Evolutionary conservation across 495 filamentous ascomycete species (phyloP).

Genomic region (Collariella sp.): DNA sequence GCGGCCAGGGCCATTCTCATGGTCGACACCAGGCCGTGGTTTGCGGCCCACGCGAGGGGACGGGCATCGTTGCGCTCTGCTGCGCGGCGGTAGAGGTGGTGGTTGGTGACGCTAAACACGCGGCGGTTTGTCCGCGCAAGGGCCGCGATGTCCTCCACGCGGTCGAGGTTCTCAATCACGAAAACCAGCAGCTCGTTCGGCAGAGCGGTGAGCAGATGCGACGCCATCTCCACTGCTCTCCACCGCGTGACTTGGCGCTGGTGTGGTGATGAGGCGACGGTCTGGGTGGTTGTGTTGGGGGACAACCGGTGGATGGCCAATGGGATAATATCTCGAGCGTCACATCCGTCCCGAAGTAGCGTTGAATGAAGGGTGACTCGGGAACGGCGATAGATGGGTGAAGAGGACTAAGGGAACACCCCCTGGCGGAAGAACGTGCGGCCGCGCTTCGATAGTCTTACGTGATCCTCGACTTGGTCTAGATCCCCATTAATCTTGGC

Average conservation of each 20-base stretch:
- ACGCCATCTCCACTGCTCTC: neutral
- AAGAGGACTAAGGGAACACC: neutral
- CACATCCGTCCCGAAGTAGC: neutral
- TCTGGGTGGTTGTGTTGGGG: too few species aligned
- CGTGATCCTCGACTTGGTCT: neutral
- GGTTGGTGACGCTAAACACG: constrained; percentile 18
- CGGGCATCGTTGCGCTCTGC: constrained; percentile 11
- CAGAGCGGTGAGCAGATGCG: constrained; percentile 7
- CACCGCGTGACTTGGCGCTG: too few species aligned
- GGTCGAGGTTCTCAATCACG: constrained; percentile 21
- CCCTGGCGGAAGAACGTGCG: neutral
- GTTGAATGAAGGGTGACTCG: neutral
- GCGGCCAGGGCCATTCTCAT: constrained; percentile 19
- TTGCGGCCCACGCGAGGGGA: constrained; percentile 25
- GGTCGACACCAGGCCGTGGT: constrained; percentile 17
- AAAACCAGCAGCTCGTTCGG: constrained; percentile 25
- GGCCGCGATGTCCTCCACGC: constrained; percentile 18
- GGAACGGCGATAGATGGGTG: neutral
- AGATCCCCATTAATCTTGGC: neutral
- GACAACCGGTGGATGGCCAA: too few species aligned
- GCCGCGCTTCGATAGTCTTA: constrained; percentile 3
- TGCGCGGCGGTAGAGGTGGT: constrained; percentile 21
- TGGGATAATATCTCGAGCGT: neutral
- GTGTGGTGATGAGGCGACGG: too few species aligned
- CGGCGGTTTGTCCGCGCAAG: constrained; percentile 17